Evolutionary conservation across 345 rosid species (phyloP).

Genomic region (Nephelium lappaceum): DNA sequence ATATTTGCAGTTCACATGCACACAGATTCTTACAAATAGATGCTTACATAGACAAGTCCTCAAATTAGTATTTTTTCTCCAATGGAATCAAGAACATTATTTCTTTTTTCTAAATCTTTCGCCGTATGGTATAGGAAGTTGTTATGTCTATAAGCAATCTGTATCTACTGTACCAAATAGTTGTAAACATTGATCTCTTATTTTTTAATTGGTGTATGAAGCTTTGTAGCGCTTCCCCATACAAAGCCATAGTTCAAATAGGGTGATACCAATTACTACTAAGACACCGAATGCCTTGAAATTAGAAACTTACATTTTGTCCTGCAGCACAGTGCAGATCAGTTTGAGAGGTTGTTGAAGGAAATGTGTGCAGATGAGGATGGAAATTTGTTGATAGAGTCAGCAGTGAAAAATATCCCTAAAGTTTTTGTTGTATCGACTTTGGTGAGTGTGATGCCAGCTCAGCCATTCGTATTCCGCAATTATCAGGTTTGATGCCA

Average conservation of each 20-base stretch:
- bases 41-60: background rate
- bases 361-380: conserved; percentile 99
- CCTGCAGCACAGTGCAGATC: conserved; percentile 99
- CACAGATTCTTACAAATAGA: background rate
- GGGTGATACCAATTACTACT: conserved; percentile 5
- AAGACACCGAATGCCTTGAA: conserved; percentile 20
- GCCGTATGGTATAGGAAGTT: background rate
- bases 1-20: background rate
- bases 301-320: conserved; percentile 35
- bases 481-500: conserved; percentile 79
- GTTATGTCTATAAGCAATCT: conserved; percentile 2
- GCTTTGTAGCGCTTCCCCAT: background rate
- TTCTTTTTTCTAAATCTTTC: background rate
- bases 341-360: conserved; percentile 90
- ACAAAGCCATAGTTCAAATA: conserved; percentile 8
- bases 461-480: conserved; percentile 93
- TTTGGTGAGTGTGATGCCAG: conserved; percentile 92
- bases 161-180: background rate
- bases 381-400: conserved; percentile 92
- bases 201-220: conserved; percentile 3
- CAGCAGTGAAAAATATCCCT: conserved; percentile 86
- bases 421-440: conserved; percentile 95
- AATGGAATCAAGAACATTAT: background rate
- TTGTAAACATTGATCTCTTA: background rate
- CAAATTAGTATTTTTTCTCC: background rate